Percentiles rank a stretch among this genome's conserved stretches.
phyloP scores from a whole-genome alignment of 768 basidiomycete genomes.

The Gymnopilus junonius region DNA sequence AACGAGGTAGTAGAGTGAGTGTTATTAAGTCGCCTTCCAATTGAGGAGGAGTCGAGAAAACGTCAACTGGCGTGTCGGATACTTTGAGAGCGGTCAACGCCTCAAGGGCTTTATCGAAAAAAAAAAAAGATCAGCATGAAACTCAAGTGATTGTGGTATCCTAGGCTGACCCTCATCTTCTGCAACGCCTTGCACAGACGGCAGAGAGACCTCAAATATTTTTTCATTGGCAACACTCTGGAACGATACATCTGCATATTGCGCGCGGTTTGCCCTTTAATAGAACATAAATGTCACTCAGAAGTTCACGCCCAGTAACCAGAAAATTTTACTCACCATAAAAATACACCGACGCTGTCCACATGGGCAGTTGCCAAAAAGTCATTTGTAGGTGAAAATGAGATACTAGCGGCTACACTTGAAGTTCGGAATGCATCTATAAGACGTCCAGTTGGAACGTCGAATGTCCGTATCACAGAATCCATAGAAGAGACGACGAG shows the following conservation, averaged over 20 bases:
- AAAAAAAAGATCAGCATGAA: background rate
- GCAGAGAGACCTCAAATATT: constrained; percentile 69
- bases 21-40: constrained; percentile 92
- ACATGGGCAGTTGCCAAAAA: constrained; percentile 96
- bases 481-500: constrained; percentile 87
- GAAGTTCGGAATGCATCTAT: constrained; percentile 92
- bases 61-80: constrained; percentile 64
- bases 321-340: constrained; percentile 92
- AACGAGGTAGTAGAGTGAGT: constrained; percentile 87
- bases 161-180: constrained; percentile 75
- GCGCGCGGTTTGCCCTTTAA: constrained; percentile 93
- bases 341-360: constrained; percentile 90
- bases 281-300: background rate
- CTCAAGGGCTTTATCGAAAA: constrained; percentile 58
- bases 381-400: constrained; percentile 94
- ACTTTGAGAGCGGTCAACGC: constrained; percentile 67
- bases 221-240: constrained; percentile 80
- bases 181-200: constrained; percentile 80
- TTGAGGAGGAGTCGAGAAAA: constrained; percentile 87
- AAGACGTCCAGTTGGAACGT: constrained; percentile 89
- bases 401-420: constrained; percentile 85
- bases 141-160: background rate
- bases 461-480: constrained; percentile 92
- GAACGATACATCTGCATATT: constrained; percentile 86
- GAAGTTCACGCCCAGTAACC: constrained; percentile 15